Evolutionary conservation across 2,329 filamentous ascomycete genomes (phyloP), one percentile per base, ranked within the genome.

Genomic region (Huntiella savannae): DNA sequence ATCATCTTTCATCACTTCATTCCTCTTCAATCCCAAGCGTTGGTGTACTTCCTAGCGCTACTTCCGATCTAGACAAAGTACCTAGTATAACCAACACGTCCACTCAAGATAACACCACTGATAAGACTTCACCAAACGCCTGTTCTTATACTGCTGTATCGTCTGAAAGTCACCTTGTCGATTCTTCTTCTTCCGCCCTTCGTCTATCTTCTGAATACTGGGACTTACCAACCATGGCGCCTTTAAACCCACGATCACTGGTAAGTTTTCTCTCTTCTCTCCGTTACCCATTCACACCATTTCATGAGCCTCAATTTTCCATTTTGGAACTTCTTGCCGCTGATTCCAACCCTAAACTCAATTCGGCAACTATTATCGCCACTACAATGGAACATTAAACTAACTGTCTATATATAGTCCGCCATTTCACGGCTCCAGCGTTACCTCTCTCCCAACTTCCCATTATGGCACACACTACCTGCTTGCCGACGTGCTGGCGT

Each of bases 401-500:
- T 47, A 38, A 45, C 15, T 12, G 32, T 33, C 41, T 34, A 10
- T 33, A 19, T 45, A 17, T 11, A 75, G 71, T 71, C 71, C 53
- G 73, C 72, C 56, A 60, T 80, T 52, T 68, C 71, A 47, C 69
- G 75, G 49, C 64, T 80, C 47, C 68, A 74, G 45, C 66, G 73
- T 46, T 79, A 75, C 58, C 68, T 64, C 49, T 68, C 76, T 13
- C 75, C 75, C 1, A 62, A 71, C 2, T 77, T 78, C 54, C 65
- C 75, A 8, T 58, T 71, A 49, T 80, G 77, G 76, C 70, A 77
- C 55, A 62, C 62, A 15, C 64, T 80, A 22, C 75, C 76, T 2
- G 61, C 70, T 11, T 73, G 67, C 52, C 74, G 83, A 51, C 76
- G 86, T 53, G 88, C 88, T 11, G 87, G 88, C 17, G 88, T 96